Evolutionary conservation across 1,139 yeast species (phyloP), one percentile per base, ranked within the genome.

Genomic region (Candida frijolesensis): DNA sequence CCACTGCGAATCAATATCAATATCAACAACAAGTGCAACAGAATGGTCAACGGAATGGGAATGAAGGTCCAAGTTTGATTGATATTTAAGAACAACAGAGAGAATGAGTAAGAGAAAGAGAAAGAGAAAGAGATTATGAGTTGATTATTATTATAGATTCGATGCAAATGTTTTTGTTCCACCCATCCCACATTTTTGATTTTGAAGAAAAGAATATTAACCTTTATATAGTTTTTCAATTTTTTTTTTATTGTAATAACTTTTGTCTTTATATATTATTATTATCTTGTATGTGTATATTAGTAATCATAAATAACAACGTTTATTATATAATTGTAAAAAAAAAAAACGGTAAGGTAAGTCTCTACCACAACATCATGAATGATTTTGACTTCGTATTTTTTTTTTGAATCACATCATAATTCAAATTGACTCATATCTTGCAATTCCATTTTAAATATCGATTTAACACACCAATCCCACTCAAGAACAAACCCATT

Each of bases 391-490:
- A n/a, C n/a, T n/a, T n/a, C n/a, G n/a, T n/a, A n/a, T n/a, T n/a
- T n/a, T n/a, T n/a, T n/a, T n/a, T n/a, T n/a, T n/a, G n/a, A n/a
- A n/a, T n/a, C n/a, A n/a, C 6, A 18, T 54, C 53, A 68, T 35
- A 66, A 48, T 46, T 49, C 51, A 51, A 58, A 74, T 4, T 60
- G 55, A 7, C 65, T 64, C 38, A 62, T 63, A 2, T 59, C 58
- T 51, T 68, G 67, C 33, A 74, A 53, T 27, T 68, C 58, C 72
- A 80, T 76, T 41, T 72, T 72, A 63, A 85, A 85, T 0, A 85
- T 81, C 44, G 84, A 74, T 50, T 75, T 68, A 9, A 85, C 84
- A 53, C 87, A 79, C 87, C 88, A 84, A 51, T 84, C 83, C 90
- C 90, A 85, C 53, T 83, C 86, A 9, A 84, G 75, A 1, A 80